Conservation (phyloP, 208 protist genomes). For the Acanthamoeba castellanii region DNA sequence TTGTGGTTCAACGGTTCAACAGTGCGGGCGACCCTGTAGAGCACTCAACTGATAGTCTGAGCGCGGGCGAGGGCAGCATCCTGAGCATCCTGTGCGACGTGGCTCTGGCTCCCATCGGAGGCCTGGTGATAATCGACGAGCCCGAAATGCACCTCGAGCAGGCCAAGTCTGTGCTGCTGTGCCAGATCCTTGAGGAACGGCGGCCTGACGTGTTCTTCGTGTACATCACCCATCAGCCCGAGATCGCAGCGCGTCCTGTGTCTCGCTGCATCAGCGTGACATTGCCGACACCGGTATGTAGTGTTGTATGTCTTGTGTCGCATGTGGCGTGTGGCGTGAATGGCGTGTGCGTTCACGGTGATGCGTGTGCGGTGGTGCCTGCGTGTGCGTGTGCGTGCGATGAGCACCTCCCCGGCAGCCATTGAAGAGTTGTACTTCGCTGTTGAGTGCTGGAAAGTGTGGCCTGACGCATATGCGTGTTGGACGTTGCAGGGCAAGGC, state of each 20-base stretch:
- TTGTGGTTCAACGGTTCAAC: too few species aligned
- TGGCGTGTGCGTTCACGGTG: too few species aligned
- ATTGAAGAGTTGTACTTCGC: too few species aligned
- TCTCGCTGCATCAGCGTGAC: not conserved
- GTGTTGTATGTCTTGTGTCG: not conserved
- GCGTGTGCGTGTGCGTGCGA: too few species aligned
- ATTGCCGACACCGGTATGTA: too few species aligned
- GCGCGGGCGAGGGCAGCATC: constrained; percentile 1
- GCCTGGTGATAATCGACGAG: constrained; percentile 17
- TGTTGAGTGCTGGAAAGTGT: too few species aligned
- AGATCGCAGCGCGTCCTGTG: not conserved
- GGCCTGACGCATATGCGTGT: too few species aligned
- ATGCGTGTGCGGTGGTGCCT: too few species aligned
- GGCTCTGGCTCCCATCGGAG: not conserved
- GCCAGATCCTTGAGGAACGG: not conserved
- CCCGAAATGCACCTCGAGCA: constrained; percentile 53
- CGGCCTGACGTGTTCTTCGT: constrained; percentile 8
- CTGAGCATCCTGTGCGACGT: constrained; percentile 17
- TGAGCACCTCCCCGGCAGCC: too few species aligned
- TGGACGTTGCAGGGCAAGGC: too few species aligned
- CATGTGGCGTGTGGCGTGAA: not conserved
- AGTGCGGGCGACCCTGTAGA: too few species aligned
- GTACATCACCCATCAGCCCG: constrained; percentile 13
- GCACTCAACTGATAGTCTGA: not conserved
- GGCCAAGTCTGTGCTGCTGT: not conserved